Percentiles rank a stretch among this genome's conserved stretches.
Evolutionary conservation across 2,329 filamentous ascomycete genomes (phyloP).

Genomic region (Uncinocarpus reesii): DNA sequence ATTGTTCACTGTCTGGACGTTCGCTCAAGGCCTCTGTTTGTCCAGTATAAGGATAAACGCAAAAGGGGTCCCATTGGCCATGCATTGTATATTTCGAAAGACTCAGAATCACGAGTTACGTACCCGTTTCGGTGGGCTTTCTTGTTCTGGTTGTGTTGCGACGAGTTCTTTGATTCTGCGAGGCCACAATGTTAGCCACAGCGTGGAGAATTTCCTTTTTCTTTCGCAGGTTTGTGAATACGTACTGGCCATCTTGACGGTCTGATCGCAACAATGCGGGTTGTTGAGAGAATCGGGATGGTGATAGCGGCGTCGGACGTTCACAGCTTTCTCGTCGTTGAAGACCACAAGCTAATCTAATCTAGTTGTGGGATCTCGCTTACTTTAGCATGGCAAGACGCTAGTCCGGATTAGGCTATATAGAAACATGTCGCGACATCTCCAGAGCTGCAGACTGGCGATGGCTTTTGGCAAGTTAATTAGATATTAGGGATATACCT

Average conservation of each 20-base stretch:
- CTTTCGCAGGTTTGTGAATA: too few species aligned
- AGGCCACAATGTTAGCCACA: not conserved
- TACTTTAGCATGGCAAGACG: constrained; percentile 10
- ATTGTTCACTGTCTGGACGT: not conserved
- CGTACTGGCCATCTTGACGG: constrained; percentile 41
- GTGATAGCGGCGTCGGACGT: constrained; percentile 11
- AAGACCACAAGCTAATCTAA: constrained; percentile 15
- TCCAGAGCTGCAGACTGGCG: too few species aligned
- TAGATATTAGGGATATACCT: too few species aligned
- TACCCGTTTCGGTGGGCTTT: constrained; percentile 99
- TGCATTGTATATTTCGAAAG: not conserved
- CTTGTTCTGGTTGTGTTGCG: constrained; percentile 95
- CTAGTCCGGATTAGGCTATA: constrained; percentile 14
- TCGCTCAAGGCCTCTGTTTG: not conserved
- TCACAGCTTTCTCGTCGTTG: constrained; percentile 11
- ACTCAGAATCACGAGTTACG: constrained; percentile 29
- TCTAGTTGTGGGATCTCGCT: constrained; percentile 17
- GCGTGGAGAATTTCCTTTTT: too few species aligned
- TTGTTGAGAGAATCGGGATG: constrained; percentile 25
- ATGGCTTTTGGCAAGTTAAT: not conserved
- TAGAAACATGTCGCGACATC: too few species aligned
- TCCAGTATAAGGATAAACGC: not conserved
- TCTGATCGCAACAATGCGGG: constrained; percentile 30
- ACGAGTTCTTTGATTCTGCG: constrained; percentile 98
- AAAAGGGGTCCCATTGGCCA: not conserved